phyloP scores from a whole-genome alignment of 257 asterid species.

The Agastache rugosa region DNA sequence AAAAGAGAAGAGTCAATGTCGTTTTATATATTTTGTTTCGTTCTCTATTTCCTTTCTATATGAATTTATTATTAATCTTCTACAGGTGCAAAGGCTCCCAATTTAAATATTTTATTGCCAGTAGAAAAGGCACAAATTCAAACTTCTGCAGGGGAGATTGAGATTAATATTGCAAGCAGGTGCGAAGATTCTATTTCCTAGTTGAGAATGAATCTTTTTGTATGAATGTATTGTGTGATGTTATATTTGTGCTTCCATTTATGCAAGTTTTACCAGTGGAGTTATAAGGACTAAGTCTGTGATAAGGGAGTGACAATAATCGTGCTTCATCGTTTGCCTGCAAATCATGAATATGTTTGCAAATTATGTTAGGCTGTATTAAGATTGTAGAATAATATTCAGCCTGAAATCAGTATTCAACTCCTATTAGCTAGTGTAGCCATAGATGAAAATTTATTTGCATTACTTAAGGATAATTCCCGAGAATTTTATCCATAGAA shows the following conservation, averaged over 20 bases:
- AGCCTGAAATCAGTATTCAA: slow-evolving; percentile 11
- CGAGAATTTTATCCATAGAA: not conserved
- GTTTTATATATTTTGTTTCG: slow-evolving; percentile 12
- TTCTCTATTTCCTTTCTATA: slow-evolving; percentile 21
- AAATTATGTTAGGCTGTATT: slow-evolving; percentile 17
- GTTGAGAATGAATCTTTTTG: slow-evolving; percentile 29
- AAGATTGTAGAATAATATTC: slow-evolving; percentile 14
- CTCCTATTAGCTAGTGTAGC: slow-evolving; percentile 9
- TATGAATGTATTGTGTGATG: slow-evolving; percentile 19
- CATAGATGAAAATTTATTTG: not conserved
- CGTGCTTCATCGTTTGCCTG: not conserved
- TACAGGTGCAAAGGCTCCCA: slow-evolving; percentile 88
- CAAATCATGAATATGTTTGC: not conserved
- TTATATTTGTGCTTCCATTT: slow-evolving; percentile 4
- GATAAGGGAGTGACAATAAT: slow-evolving; percentile 18
- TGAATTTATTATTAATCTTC: slow-evolving; percentile 32
- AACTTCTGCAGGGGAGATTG: slow-evolving; percentile 70
- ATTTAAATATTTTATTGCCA: slow-evolving; percentile 72
- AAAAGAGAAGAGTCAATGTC: not conserved
- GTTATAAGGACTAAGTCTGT: slow-evolving; percentile 1
- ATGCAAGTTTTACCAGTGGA: slow-evolving; percentile 10
- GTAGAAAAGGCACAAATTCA: slow-evolving; percentile 64
- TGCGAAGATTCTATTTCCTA: slow-evolving; percentile 42
- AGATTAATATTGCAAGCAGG: slow-evolving; percentile 79
- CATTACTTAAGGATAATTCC: not conserved